phyloP scores from a whole-genome alignment of 2,329 filamentous ascomycete genomes.

The Paecilomyces sp. region DNA sequence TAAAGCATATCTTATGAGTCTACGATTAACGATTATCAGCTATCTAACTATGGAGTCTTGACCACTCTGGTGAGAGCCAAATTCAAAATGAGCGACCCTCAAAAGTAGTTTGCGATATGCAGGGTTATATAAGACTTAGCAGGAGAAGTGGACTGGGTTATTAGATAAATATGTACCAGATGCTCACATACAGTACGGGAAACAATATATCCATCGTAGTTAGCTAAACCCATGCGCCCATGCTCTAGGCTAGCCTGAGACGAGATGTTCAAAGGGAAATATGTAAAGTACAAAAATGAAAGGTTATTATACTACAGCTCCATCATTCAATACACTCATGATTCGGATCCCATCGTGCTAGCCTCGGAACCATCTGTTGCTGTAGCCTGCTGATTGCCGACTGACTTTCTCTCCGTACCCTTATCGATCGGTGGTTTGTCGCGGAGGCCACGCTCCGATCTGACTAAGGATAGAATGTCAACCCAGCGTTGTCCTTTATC shows the following conservation, averaged over 20 bases:
- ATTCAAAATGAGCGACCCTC: too few species aligned
- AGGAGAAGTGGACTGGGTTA: neutral
- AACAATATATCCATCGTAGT: neutral
- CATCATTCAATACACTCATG: neutral
- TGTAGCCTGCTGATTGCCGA: neutral
- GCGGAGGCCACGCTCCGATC: neutral
- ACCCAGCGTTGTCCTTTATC: conserved; percentile 3
- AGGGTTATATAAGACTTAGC: neutral
- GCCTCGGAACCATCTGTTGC: neutral
- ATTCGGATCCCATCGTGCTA: neutral
- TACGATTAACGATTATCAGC: too few species aligned
- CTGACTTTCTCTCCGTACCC: neutral
- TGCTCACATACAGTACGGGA: neutral
- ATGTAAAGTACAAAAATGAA: neutral
- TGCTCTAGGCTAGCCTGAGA: neutral
- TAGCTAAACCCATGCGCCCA: neutral
- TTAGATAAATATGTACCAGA: neutral
- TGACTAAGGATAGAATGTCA: conserved; percentile 1
- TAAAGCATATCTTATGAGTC: too few species aligned
- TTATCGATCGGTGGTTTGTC: neutral
- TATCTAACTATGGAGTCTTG: too few species aligned
- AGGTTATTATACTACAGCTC: neutral
- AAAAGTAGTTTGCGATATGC: too few species aligned
- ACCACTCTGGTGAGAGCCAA: too few species aligned
- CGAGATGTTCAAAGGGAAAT: conserved; percentile 4